Evolutionary conservation across 352 stramenopile genomes (phyloP), one percentile per base, ranked within the genome.

Genomic region (Salisapilia sapeloensis): DNA sequence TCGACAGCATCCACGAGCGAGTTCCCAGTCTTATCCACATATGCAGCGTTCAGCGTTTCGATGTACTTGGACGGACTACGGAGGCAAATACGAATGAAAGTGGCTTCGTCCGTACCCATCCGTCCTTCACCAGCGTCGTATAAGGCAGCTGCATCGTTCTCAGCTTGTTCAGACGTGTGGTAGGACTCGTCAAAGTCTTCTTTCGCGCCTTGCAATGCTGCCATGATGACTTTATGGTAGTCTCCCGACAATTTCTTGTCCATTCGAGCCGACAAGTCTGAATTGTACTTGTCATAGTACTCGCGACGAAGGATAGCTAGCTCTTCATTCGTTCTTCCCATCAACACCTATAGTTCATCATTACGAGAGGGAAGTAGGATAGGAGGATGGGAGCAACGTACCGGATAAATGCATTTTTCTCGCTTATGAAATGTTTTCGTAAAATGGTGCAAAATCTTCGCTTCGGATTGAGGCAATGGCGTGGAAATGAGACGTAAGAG

Each of bases 231-330:
- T 35, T 69, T 71, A 40, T 56, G 62, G 42, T 77, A 74, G 50
- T 86, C 66, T 14, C 70, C 70, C 24, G 54, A 61, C 6, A 80
- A 49, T 38, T 81, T 64, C 13, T 58, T 64, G 29, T 57, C 45
- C 56, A 83, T 65, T 16, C 71, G 46, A 40, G 65, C 66, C 12
- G 50, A 57, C 35, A 83, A 47, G 34, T 86, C 70, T 39, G 77
- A 51, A 36, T 77, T 72, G 46, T 71, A 80, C 45, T 72, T 69
- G 34, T 79, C 61, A 37, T 70, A 79, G 47, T 76, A 83, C 31
- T 63, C 76, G 36, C 56, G 60, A 47, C 76, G 77, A 29, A 86
- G 53, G 50, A 83, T 62, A 19, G 56, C 55, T 21, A 86, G 44
- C 44, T 86, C 71, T 19, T 78, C 56, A 31, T 75, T 72, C 12